Percentiles rank a stretch among this genome's conserved stretches.
Conservation (phyloP, 140 eudicot species). For the Ambrosia hybrid region DNA sequence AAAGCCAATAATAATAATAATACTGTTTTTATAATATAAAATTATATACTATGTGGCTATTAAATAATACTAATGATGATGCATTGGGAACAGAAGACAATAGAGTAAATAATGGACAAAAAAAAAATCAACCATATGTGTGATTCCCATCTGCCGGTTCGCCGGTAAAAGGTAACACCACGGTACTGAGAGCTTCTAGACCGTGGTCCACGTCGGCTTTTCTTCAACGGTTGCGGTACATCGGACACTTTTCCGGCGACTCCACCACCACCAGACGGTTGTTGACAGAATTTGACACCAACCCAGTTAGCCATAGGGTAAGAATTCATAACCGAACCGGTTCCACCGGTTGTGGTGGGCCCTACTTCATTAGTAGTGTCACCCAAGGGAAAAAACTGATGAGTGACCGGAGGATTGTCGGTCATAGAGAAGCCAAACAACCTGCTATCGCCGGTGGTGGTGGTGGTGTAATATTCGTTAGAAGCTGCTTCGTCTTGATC, state of each 20-base stretch:
- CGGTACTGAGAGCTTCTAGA: slow-evolving; percentile 97
- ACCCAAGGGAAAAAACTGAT: slow-evolving; percentile 73
- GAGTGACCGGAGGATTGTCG: slow-evolving; percentile 65
- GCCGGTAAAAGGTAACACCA: slow-evolving; percentile 96
- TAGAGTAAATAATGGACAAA: not conserved
- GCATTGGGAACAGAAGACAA: slow-evolving; percentile 26
- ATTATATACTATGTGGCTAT: not conserved
- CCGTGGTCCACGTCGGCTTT: slow-evolving; percentile 97
- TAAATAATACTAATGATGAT: not conserved
- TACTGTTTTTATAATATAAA: not conserved
- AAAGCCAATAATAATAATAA: slow-evolving; percentile 1
- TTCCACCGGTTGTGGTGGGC: slow-evolving; percentile 12
- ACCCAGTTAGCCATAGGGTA: slow-evolving; percentile 81
- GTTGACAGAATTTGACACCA: slow-evolving; percentile 65
- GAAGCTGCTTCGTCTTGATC: slow-evolving; percentile 41
- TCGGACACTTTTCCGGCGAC: slow-evolving; percentile 36
- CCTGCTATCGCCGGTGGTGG: slow-evolving; percentile 33
- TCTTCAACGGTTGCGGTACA: slow-evolving; percentile 64
- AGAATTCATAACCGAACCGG: not conserved
- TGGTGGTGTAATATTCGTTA: slow-evolving; percentile 45
- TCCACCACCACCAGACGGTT: slow-evolving; percentile 18
- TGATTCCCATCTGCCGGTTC: slow-evolving; percentile 99
- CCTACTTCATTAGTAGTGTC: slow-evolving; percentile 17
- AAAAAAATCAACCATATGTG: slow-evolving; percentile 69
- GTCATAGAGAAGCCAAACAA: slow-evolving; percentile 59